phyloP scores from a whole-genome alignment of 768 basidiomycete genomes.

The Filobasidium wieringae region DNA sequence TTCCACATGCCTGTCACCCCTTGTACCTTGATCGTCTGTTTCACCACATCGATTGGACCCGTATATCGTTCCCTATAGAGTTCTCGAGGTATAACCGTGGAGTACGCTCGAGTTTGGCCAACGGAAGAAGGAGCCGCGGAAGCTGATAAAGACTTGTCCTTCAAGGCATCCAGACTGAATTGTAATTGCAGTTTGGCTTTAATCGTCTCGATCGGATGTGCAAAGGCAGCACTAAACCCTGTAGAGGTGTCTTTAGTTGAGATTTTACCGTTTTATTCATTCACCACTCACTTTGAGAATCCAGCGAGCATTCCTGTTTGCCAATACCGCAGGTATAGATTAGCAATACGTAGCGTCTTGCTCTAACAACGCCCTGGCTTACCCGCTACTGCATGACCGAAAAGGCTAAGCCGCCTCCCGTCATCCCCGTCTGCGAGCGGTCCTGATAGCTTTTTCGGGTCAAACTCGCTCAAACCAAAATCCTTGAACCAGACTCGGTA shows the following conservation, averaged over 20 bases:
- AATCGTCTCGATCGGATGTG: constrained; percentile 65
- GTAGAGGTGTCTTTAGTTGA: not conserved
- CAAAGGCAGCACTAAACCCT: constrained; percentile 44
- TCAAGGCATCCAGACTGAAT: constrained; percentile 19
- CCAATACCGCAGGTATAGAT: not conserved
- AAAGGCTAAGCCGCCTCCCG: constrained; percentile 21
- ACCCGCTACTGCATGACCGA: constrained; percentile 35
- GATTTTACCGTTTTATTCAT: not conserved
- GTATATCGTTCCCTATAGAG: constrained; percentile 36
- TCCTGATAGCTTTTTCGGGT: constrained; percentile 7
- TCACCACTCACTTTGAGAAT: constrained; percentile 33
- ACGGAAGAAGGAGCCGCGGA: constrained; percentile 1
- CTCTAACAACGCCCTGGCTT: not conserved
- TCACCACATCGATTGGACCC: constrained; percentile 39
- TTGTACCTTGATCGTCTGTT: constrained; percentile 52
- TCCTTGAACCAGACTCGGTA: constrained; percentile 26
- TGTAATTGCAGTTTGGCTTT: constrained; percentile 49
- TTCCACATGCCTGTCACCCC: constrained; percentile 61
- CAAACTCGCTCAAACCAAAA: constrained; percentile 30
- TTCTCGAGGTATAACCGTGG: constrained; percentile 58
- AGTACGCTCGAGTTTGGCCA: constrained; percentile 2
- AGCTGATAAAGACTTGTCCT: constrained; percentile 59
- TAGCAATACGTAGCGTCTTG: not conserved
- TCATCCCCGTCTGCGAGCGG: not conserved
- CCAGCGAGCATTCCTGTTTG: constrained; percentile 26